phyloP scores from a whole-genome alignment of 768 basidiomycete genomes.

The Trametes elegans region DNA sequence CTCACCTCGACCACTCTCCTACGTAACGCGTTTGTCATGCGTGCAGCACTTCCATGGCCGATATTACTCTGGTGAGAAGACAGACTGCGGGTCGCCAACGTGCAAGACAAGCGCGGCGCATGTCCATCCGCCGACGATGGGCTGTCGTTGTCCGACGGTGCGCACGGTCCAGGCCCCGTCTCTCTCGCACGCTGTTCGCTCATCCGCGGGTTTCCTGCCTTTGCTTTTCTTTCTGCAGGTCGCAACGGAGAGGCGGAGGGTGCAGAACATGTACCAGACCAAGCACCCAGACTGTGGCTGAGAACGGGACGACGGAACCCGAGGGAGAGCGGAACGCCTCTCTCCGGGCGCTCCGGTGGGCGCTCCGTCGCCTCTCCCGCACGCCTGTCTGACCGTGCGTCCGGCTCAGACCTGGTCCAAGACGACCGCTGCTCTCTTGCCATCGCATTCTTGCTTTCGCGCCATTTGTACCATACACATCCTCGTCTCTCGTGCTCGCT shows the following conservation, averaged over 20 bases:
- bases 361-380: background rate
- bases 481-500: background rate
- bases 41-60: constrained; percentile 20
- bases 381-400: background rate
- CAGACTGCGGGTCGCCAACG: constrained; percentile 11
- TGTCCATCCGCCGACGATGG: constrained; percentile 6
- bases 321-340: too few species aligned
- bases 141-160: constrained; percentile 17
- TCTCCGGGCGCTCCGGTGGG: background rate
- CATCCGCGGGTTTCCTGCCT: too few species aligned
- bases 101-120: constrained; percentile 21
- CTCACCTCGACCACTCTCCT: background rate
- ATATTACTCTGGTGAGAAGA: constrained; percentile 17
- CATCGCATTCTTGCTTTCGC: background rate
- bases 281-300: constrained; percentile 16
- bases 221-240: background rate
- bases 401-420: background rate
- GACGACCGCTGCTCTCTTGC: background rate
- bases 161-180: background rate
- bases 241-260: constrained; percentile 8
- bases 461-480: background rate
- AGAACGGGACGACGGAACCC: background rate
- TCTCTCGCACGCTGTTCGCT: too few species aligned
- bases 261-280: constrained; percentile 19
- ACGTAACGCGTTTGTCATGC: too few species aligned